Evolutionary conservation across 495 filamentous ascomycete genomes (phyloP).

Genomic region (Penicillium pancosmium): DNA sequence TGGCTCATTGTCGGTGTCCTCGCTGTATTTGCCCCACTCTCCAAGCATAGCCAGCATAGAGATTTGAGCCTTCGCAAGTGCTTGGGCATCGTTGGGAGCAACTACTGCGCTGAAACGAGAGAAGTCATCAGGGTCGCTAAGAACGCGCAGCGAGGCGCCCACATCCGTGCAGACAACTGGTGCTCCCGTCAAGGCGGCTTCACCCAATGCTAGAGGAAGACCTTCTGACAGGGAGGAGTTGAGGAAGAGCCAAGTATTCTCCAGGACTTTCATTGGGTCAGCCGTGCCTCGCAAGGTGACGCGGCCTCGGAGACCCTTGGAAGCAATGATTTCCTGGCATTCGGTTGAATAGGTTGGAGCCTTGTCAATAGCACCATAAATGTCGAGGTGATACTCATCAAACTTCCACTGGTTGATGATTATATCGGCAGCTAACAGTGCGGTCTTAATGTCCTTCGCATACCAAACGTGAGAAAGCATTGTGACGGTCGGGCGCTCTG

Average conservation of each 20-base stretch:
- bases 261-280: constrained; percentile 58
- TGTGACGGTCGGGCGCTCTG: constrained; percentile 60
- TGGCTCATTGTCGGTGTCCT: constrained; percentile 43
- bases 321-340: constrained; percentile 63
- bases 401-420: constrained; percentile 70
- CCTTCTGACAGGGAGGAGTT: constrained; percentile 70
- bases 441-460: constrained; percentile 68
- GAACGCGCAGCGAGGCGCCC: constrained; percentile 62
- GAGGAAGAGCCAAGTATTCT: constrained; percentile 67
- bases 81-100: constrained; percentile 62
- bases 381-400: constrained; percentile 62
- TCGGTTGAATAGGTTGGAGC: constrained; percentile 62
- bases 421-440: constrained; percentile 63
- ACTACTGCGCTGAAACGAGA: constrained; percentile 63
- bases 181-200: constrained; percentile 64
- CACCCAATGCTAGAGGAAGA: constrained; percentile 65
- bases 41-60: constrained; percentile 61
- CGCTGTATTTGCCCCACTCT: constrained; percentile 59
- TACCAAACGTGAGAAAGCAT: constrained; percentile 70
- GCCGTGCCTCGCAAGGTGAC: constrained; percentile 60
- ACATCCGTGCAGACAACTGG: constrained; percentile 69
- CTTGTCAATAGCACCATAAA: constrained; percentile 65
- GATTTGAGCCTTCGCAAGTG: constrained; percentile 64
- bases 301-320: constrained; percentile 56
- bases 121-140: constrained; percentile 62